Percentiles rank a stretch among this genome's conserved stretches.
Evolutionary conservation across 164 flowering plant genomes (phyloP).

Genomic region (Tetracentron sinense): DNA sequence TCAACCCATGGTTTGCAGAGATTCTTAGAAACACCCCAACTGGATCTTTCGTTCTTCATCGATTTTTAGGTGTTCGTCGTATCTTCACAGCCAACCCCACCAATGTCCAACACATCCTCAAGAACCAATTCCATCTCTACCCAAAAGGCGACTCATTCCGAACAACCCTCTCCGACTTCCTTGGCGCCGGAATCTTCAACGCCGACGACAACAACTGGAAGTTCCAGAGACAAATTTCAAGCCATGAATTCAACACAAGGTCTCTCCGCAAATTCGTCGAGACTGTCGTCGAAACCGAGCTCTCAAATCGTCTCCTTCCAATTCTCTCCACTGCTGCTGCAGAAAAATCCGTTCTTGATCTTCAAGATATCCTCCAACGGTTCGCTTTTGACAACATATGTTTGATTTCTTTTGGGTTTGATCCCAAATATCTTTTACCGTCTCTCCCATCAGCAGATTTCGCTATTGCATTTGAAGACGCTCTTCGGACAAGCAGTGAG

Average conservation of each 20-base stretch:
- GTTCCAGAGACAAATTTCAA: conserved; percentile 42
- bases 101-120: conserved; percentile 54
- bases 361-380: conserved; percentile 54
- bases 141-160: conserved; percentile 28
- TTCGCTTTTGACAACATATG: conserved; percentile 57
- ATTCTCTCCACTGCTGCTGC: conserved; percentile 27
- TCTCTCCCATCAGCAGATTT: conserved; percentile 33
- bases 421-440: conserved; percentile 33
- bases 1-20: conserved; percentile 30
- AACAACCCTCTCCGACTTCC: conserved; percentile 22
- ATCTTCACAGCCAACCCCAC: conserved; percentile 49
- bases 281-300: conserved; percentile 36
- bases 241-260: conserved; percentile 50
- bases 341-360: conserved; percentile 28
- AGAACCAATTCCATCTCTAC: conserved; percentile 35
- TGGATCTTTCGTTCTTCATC: conserved; percentile 32
- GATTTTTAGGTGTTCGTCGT: conserved; percentile 14
- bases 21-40: conserved; percentile 29
- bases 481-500: conserved; percentile 17
- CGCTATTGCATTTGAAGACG: conserved; percentile 38
- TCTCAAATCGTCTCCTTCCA: conserved; percentile 38
- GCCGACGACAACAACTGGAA: conserved; percentile 48
- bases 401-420: conserved; percentile 51
- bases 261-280: conserved; percentile 42
- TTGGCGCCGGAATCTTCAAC: conserved; percentile 49